Conservation (phyloP, 1,284 basidiomycete species). For the Inonotus hispidus region DNA sequence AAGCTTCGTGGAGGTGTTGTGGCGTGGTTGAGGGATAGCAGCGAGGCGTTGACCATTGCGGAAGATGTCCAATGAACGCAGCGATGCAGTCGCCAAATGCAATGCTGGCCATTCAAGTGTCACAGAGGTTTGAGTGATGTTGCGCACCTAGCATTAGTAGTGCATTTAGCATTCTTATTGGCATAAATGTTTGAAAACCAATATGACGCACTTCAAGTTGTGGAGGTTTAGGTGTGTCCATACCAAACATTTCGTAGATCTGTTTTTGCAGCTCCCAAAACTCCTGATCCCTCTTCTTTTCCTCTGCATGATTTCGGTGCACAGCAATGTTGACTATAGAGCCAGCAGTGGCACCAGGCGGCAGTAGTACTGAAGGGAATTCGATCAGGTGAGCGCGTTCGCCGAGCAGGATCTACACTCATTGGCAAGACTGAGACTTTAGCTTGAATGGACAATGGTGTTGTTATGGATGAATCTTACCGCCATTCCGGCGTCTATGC, state of each 20-base stretch:
- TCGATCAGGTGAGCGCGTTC: constrained; percentile 93
- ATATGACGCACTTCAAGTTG: constrained; percentile 50
- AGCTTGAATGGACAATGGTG: neutral
- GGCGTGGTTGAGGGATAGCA: constrained; percentile 72
- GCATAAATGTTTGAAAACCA: neutral
- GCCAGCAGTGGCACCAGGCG: constrained; percentile 83
- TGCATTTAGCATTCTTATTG: neutral
- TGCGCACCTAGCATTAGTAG: constrained; percentile 59
- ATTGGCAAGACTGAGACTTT: neutral
- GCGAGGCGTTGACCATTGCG: constrained; percentile 85
- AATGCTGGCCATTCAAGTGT: constrained; percentile 88
- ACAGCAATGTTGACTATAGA: constrained; percentile 97
- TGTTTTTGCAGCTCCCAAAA: constrained; percentile 81
- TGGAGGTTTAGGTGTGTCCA: constrained; percentile 64
- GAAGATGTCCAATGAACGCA: constrained; percentile 87
- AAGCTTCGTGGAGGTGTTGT: constrained; percentile 85
- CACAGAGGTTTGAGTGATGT: constrained; percentile 92
- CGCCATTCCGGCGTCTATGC: constrained; percentile 75
- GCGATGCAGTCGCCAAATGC: constrained; percentile 78
- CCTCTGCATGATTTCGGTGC: constrained; percentile 76
- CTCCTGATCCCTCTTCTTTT: constrained; percentile 71
- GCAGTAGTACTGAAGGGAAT: constrained; percentile 89
- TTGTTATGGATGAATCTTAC: constrained; percentile 33
- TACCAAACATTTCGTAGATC: constrained; percentile 74
- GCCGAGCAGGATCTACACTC: constrained; percentile 77